Conservation (phyloP, 2,329 filamentous ascomycete genomes). For the Xylaria digitata region DNA sequence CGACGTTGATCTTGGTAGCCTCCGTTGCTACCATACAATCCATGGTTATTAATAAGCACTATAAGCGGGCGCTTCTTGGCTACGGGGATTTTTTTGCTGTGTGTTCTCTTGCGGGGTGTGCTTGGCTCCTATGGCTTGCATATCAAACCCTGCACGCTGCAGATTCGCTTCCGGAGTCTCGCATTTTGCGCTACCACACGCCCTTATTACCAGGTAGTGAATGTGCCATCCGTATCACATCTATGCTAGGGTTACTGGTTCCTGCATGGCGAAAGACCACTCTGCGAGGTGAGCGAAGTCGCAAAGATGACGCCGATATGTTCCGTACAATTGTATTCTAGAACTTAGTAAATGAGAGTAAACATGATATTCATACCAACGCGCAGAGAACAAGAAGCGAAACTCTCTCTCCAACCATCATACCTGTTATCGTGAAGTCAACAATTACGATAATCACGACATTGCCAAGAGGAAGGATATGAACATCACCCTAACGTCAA, state of each 20-base stretch:
- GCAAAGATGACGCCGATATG: background rate
- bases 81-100: constrained; percentile 8
- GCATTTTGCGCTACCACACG: constrained; percentile 14
- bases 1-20: constrained; percentile 17
- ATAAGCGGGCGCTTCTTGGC: constrained; percentile 13
- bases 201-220: constrained; percentile 18
- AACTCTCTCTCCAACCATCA: background rate
- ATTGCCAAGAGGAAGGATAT: constrained; percentile 3
- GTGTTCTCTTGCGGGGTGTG: constrained; percentile 20
- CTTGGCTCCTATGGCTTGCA: constrained; percentile 30
- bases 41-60: constrained; percentile 25
- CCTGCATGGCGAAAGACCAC: constrained; percentile 32
- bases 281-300: constrained; percentile 5
- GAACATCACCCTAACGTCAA: constrained; percentile 14
- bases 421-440: background rate
- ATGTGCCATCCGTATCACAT: constrained; percentile 18
- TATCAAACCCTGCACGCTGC: constrained; percentile 27
- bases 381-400: background rate
- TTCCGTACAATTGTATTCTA: background rate
- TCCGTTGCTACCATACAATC: constrained; percentile 11
- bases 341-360: background rate
- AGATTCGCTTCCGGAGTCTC: constrained; percentile 28
- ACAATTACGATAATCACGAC: constrained; percentile 19
- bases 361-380: background rate
- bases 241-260: constrained; percentile 18